phyloP scores from a whole-genome alignment of 495 filamentous ascomycete species.

The Terfezia claveryi region DNA sequence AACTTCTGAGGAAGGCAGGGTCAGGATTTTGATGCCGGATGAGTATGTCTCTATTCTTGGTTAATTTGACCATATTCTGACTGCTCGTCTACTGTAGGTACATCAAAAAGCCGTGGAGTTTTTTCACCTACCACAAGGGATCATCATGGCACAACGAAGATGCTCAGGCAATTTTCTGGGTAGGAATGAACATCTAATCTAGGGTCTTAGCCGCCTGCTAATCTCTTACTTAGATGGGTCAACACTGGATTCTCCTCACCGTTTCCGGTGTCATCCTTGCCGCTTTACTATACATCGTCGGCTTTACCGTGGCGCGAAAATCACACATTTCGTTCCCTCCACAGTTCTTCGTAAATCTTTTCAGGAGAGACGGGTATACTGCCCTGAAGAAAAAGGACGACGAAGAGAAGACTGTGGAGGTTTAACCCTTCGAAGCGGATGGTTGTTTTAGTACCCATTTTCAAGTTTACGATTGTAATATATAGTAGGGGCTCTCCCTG shows the following conservation, averaged over 20 bases:
- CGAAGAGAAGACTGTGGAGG: no score
- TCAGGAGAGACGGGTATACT: background rate
- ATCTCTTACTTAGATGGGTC: background rate
- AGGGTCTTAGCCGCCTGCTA: no score
- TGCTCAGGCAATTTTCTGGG: slow-evolving; percentile 60
- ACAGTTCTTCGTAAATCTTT: background rate
- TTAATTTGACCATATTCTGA: background rate
- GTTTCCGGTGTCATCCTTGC: background rate
- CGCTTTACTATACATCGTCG: background rate
- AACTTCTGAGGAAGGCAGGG: slow-evolving; percentile 12
- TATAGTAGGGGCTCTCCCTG: no score
- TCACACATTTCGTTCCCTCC: background rate
- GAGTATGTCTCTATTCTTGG: slow-evolving; percentile 8
- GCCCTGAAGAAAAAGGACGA: background rate
- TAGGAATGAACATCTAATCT: slow-evolving; percentile 23
- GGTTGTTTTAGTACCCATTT: no score
- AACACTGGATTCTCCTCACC: background rate
- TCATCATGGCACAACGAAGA: slow-evolving; percentile 61
- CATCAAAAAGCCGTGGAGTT: slow-evolving; percentile 47
- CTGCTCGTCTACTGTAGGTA: slow-evolving; percentile 46
- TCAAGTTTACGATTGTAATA: no score
- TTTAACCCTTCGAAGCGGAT: no score
- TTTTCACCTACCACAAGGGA: slow-evolving; percentile 53
- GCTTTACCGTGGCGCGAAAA: background rate
- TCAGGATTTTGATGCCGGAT: slow-evolving; percentile 21